Evolutionary conservation across 495 filamentous ascomycete genomes (phyloP).

Genomic region (Beverwykella pulmonaria): DNA sequence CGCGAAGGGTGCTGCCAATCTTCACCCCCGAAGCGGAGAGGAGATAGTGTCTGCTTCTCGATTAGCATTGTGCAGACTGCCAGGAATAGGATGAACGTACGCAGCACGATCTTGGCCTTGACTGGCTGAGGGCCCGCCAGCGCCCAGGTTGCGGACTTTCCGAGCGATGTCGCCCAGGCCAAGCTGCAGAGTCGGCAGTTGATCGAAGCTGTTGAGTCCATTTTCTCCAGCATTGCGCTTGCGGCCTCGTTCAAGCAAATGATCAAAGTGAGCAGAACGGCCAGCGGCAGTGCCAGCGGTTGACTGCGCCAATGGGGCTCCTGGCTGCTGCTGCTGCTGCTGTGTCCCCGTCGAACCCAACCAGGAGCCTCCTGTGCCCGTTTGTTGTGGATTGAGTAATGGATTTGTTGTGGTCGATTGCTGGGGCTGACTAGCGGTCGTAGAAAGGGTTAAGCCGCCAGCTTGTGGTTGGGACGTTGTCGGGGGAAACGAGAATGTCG

Average conservation of each 20-base stretch:
- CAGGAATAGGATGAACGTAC: conserved; percentile 48
- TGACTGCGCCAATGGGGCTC: conserved; percentile 24
- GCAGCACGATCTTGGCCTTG: conserved; percentile 62
- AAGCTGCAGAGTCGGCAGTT: conserved; percentile 73
- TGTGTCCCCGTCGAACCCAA: conserved; percentile 13
- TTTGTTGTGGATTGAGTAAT: conserved; percentile 28
- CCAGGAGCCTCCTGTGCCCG: conserved; percentile 3
- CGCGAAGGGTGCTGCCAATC: conserved; percentile 72
- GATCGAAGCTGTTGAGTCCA: conserved; percentile 56
- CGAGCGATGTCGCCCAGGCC: conserved; percentile 85
- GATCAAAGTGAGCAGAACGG: conserved; percentile 77
- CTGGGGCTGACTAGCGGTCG: conserved; percentile 27
- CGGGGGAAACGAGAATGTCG: conserved; percentile 11
- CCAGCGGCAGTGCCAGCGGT: conserved; percentile 16
- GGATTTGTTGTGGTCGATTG: conserved; percentile 29
- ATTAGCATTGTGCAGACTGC: neutral
- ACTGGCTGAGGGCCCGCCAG: conserved; percentile 50
- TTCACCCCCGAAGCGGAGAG: conserved; percentile 88
- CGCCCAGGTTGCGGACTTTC: conserved; percentile 76
- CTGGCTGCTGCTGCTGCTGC: conserved; percentile 32
- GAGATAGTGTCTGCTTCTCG: conserved; percentile 66
- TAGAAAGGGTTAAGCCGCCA: conserved; percentile 14
- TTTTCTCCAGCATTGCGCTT: conserved; percentile 56
- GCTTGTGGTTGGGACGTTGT: conserved; percentile 27
- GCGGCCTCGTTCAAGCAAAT: conserved; percentile 75